Percentiles rank a stretch among this genome's conserved stretches.
These are phyloP conservation scores for Calonectria henricotiae DNA, from an alignment of 2,329 filamentous ascomycete species.

Conservation along the genomic window DNA sequence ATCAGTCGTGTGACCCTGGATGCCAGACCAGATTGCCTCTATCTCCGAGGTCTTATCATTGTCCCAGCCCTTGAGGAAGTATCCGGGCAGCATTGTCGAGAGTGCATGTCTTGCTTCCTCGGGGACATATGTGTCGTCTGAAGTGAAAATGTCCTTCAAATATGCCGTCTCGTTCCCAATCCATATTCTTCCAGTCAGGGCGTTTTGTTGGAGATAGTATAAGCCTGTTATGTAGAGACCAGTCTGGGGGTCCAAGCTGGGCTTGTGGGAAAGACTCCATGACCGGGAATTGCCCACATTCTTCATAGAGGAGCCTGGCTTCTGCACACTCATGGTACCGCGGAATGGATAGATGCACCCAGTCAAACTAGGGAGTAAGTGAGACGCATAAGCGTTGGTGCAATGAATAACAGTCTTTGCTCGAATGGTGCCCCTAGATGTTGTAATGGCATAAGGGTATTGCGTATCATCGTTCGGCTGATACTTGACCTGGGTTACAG, in stretches of 20 bases:
- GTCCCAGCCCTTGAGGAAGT: conserved; percentile 58
- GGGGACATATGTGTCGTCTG: conserved; percentile 62
- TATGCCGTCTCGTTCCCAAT: conserved; percentile 66
- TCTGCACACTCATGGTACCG: conserved; percentile 67
- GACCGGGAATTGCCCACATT: conserved; percentile 56
- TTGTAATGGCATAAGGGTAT: conserved; percentile 62
- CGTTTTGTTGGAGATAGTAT: conserved; percentile 51
- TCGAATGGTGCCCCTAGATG: conserved; percentile 62
- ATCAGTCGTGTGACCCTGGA: conserved; percentile 65
- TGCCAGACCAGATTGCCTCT: conserved; percentile 65
- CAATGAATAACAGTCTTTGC: conserved; percentile 70
- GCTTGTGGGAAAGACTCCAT: conserved; percentile 65
- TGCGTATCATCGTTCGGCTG: conserved; percentile 40
- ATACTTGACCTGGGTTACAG: conserved; percentile 52
- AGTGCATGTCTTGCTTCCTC: conserved; percentile 55
- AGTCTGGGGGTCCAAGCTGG: conserved; percentile 65
- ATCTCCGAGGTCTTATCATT: conserved; percentile 48
- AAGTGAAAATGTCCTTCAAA: conserved; percentile 60
- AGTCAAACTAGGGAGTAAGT: conserved; percentile 66
- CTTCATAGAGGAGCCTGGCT: conserved; percentile 56
- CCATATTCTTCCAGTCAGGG: conserved; percentile 63
- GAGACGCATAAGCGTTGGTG: conserved; percentile 69
- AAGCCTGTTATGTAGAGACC: conserved; percentile 56
- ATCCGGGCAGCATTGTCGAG: conserved; percentile 57
- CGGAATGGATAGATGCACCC: conserved; percentile 63